phyloP scores from a whole-genome alignment of 768 basidiomycete species.

The Mycena haematopus region DNA sequence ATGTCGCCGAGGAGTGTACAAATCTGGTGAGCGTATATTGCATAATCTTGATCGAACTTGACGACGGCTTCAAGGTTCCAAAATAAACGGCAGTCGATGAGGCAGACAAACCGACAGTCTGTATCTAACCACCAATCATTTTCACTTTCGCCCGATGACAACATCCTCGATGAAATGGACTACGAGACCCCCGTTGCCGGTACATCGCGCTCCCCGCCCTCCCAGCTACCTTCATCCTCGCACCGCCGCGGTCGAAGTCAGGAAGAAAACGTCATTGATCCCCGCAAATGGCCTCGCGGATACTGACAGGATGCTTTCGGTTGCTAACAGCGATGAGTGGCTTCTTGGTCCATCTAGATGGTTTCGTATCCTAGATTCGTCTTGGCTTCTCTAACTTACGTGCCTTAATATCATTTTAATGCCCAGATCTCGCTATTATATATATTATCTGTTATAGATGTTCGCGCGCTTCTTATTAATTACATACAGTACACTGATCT shows the following conservation, averaged over 20 bases:
- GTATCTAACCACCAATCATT: constrained; percentile 60
- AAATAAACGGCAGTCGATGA: constrained; percentile 85
- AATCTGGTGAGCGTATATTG: constrained; percentile 67
- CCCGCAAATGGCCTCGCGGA: constrained; percentile 57
- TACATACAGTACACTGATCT: constrained; percentile 23
- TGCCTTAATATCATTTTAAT: constrained; percentile 50
- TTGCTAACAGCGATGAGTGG: constrained; percentile 33
- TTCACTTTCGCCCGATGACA: constrained; percentile 46
- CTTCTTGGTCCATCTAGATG: constrained; percentile 25
- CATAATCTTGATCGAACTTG: constrained; percentile 27
- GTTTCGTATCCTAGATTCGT: constrained; percentile 33
- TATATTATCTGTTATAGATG: constrained; percentile 22
- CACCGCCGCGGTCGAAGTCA: constrained; percentile 52
- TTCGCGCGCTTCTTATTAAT: constrained; percentile 14
- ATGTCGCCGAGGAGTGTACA: constrained; percentile 89
- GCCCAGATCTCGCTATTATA: constrained; percentile 22
- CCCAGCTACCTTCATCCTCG: constrained; percentile 39
- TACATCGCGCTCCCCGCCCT: constrained; percentile 39
- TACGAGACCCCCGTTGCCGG: constrained; percentile 39
- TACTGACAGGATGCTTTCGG: constrained; percentile 48
- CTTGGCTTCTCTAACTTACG: constrained; percentile 47
- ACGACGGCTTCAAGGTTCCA: constrained; percentile 68
- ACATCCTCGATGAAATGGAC: constrained; percentile 48
- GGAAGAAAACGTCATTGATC: constrained; percentile 48
- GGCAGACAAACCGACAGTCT: constrained; percentile 76